Evolutionary conservation across 257 asterid genomes (phyloP), one percentile per base, ranked within the genome.

Genomic region (Paraleonurus japonicus): DNA sequence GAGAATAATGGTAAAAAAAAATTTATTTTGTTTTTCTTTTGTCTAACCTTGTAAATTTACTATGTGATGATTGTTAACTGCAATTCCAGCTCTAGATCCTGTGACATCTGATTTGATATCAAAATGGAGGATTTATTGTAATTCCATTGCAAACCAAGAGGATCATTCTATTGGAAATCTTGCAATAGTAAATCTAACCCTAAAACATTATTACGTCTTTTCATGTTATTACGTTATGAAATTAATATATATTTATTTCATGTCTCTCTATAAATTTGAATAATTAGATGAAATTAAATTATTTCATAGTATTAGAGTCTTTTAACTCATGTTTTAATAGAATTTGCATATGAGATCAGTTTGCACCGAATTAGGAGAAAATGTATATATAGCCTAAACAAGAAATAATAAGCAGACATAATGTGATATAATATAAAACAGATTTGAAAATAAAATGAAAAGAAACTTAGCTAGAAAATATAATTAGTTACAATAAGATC

Each of bases 81-180:
- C 27, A 57, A 41, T 16, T 48, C 85, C 78, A 71, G 73, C 66
- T 82, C 88, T 79, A 12, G 88, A 84, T 60, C 86, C 88, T 70
- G 64, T 72, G 28, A 75, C 75, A 72, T 62, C 87, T 79, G 74
- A n/a, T n/a, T n/a, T n/a, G 72, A 43, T 28, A 53, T 59, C 1
- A 57, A n/a, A 54, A n/a, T 33, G 47, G 33, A 64, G 59, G 51
- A 16, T 26, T 19, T 8, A 7, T 53, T 53, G 5, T 53, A 15
- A 45, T 20, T n/a, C 20, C 15, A 41, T 39, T 39, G 4, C 47
- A 39, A 39, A 39, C n/a, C 15, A 1, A 39, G 13, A 39, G 47
- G 15, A 39, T 32, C 15, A 39, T 48, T 7, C 22, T 48, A 8
- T 48, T 7, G 20, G 23, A 48, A 48, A 48, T 48, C 23, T 50